Evolutionary conservation across 2,329 filamentous ascomycete genomes (phyloP), one percentile per base, ranked within the genome.

Genomic region (Knoxdaviesia proteae): DNA sequence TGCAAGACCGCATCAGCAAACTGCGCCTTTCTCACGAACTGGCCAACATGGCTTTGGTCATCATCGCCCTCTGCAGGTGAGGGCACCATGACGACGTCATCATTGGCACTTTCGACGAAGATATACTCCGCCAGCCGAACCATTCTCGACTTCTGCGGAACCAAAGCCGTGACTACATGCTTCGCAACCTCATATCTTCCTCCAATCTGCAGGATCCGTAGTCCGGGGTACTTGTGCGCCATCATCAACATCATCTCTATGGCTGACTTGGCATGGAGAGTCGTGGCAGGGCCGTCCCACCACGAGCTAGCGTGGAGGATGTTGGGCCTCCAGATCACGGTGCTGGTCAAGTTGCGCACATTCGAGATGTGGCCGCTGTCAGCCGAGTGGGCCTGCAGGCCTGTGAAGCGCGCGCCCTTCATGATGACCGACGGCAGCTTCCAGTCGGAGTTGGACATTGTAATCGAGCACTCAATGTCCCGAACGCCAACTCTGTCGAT

Each of bases 301-400:
- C 20, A 20, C 20, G 20, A 20, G 20, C 20, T 20, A 20, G 20
- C 20, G 20, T 20, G 20, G 20, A 20, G 20, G 2, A 20, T 20
- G 20, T 20, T 20, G 3, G 61, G 52, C 20, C 61, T 55, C 69
- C 68, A 73, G 3, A 58, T 47, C 40, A 72, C 56, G 47, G 67
- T 54, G 3, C 63, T 64, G 44, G 65, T 68, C 1, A 73, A 55
- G 20, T 64, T 64, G 33, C 61, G 63, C 47, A 69, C 60, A 30
- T 62, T 65, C 0, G 66, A 62, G 6, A 73, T 49, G 46, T 67
- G 72, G 1, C 51, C 54, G 0, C 50, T 47, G 0, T 47, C 50
- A 5, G 51, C 46, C 0, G 54, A 48, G 3, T 54, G 47, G 2
- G 47, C 44, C 0, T 56, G 48, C 8, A 69, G 48, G 1, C 58